Conservation (phyloP, 805 yeast species). For the Pichia manshurica region DNA sequence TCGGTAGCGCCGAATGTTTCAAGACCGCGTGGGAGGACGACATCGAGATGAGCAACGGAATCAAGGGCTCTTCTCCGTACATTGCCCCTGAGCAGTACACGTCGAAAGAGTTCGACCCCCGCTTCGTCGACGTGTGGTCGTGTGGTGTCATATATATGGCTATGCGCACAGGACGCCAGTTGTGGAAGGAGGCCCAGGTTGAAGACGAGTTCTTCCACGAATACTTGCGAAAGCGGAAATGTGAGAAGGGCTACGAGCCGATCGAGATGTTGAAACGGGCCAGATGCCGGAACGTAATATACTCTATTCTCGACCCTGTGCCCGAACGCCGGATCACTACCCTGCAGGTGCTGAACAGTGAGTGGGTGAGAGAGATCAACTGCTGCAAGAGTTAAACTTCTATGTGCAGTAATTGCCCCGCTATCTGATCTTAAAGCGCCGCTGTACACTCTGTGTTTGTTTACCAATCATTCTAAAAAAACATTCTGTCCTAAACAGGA, state of each 20-base stretch:
- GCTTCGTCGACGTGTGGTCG: slow-evolving; percentile 85
- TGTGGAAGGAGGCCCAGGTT: slow-evolving; percentile 79
- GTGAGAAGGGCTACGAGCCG: slow-evolving; percentile 84
- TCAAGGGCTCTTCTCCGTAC: slow-evolving; percentile 84
- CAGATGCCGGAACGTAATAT: slow-evolving; percentile 86
- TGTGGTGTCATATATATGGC: slow-evolving; percentile 93
- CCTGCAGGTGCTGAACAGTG: slow-evolving; percentile 80
- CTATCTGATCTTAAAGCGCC: too few relatives aligned
- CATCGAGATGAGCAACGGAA: slow-evolving; percentile 64
- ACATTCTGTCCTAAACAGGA: too few relatives aligned
- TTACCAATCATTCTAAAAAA: too few relatives aligned
- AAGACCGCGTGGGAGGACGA: slow-evolving; percentile 78
- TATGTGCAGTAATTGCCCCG: too few relatives aligned
- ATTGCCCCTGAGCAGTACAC: slow-evolving; percentile 86
- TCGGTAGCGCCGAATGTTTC: slow-evolving; percentile 81
- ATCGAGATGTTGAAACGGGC: slow-evolving; percentile 81
- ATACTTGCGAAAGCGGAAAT: slow-evolving; percentile 73
- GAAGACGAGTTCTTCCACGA: slow-evolving; percentile 77
- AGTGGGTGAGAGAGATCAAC: slow-evolving; percentile 89
- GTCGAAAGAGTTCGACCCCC: slow-evolving; percentile 63
- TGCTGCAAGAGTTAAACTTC: slow-evolving; percentile 55
- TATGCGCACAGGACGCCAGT: slow-evolving; percentile 88
- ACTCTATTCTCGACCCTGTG: slow-evolving; percentile 87
- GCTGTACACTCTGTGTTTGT: too few relatives aligned
- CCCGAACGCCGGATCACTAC: slow-evolving; percentile 86